phyloP scores from a whole-genome alignment of 208 protist species.

The Herpetomonas samuelpessoai region DNA sequence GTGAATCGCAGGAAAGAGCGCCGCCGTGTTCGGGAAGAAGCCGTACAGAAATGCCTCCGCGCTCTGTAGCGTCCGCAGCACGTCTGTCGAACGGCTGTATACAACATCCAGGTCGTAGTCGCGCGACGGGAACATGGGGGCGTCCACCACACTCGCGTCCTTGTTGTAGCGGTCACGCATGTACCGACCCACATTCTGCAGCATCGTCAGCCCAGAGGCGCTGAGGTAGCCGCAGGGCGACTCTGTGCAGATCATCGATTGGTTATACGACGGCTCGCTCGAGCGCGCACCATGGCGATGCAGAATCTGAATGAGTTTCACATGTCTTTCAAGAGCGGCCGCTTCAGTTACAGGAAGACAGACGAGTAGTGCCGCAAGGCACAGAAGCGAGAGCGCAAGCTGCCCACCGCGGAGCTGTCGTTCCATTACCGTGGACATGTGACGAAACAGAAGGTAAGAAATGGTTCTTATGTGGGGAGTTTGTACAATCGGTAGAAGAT shows the following conservation, averaged over 20 bases:
- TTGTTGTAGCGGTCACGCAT: conserved; percentile 16
- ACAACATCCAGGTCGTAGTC: conserved; percentile 28
- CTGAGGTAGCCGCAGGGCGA: conserved; percentile 23
- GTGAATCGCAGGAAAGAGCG: conserved; percentile 53
- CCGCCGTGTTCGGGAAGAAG: conserved; percentile 30
- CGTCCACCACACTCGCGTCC: conserved; percentile 5
- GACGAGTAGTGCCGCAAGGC: too few species aligned
- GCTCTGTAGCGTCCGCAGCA: conserved; percentile 58
- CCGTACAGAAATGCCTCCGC: conserved; percentile 42
- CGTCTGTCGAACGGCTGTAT: conserved; percentile 59
- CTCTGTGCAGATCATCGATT: conserved; percentile 14
- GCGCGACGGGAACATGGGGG: conserved; percentile 11
- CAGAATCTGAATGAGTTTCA: conserved; percentile 16
- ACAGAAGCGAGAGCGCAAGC: too few species aligned
- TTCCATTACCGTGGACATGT: too few species aligned
- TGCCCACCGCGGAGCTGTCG: too few species aligned
- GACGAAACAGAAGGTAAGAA: too few species aligned
- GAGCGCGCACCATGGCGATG: conserved; percentile 27
- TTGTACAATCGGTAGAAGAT: too few species aligned
- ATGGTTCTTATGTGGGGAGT: too few species aligned
- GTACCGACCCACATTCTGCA: conserved; percentile 17
- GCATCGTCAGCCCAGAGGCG: conserved; percentile 7
- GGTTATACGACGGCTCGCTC: conserved; percentile 6
- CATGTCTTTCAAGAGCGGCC: conserved; percentile 1
- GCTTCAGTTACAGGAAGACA: too few species aligned